Base-by-base conservation (phyloP, 768 basidiomycete genomes). In the Russula sp. region DNA sequence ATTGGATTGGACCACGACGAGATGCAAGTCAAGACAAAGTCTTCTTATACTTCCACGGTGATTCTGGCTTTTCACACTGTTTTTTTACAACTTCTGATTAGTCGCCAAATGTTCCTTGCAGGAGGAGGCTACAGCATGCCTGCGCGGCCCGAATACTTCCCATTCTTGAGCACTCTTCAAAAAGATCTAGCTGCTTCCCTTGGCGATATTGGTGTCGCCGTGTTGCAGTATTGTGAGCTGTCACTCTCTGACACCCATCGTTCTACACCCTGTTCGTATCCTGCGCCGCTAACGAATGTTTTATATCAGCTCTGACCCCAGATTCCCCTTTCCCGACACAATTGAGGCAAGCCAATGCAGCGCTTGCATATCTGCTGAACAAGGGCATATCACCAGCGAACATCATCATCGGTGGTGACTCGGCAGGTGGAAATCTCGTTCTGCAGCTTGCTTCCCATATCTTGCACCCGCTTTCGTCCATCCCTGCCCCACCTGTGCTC, bases 361-460 rank as follows among this genome's bases (percentile, higher is more conserved):
- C 63, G 4, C 29, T 69, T 4, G 46, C 48, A 16, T 57, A 65
- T 34, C 32, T 69, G 42, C 48, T 65, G 22, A 59, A 65, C 10
- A 55, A 57, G 13, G 68, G 68, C 8, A 66, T 69, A 4, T 22
- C 61, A 1, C 29, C 66, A 0, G 58, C 67, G 3, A 63, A 64
- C 18, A 68, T 69, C 6, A 51, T 56, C 51, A 46, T 69, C 22
- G 58, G 60, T 1, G 68, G 68, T 13, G 68, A 69, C 56, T 68
- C 67, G 0, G 67, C 63, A 3, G 68, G 68, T 10, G 68, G 36
- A 32, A 69, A 68, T 54, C 41, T 69, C 2, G 18, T 66, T 20
- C 11, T 69, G 7, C 68, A 69, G 56, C 63, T 69, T 6, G 46
- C 60, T 6, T 52, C 62, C 1, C 67, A 65, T 38, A 38, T 66